Base-by-base conservation (phyloP, 202 grass and related monocot genomes). In the Carex sylvatica region DNA sequence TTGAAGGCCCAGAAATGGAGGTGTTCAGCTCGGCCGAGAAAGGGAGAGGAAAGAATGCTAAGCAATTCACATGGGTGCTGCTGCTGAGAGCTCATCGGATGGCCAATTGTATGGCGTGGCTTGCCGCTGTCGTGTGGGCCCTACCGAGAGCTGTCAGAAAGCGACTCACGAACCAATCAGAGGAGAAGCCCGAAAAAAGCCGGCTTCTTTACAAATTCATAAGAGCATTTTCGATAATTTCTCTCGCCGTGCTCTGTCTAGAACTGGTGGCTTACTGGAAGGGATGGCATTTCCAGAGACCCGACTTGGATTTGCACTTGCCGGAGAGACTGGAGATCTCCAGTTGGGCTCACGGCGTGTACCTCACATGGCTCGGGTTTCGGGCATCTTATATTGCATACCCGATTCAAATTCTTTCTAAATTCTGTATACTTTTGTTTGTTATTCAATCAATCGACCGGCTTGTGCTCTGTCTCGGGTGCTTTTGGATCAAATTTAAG, bases 401-500 rank as follows among this genome's bases (percentile, higher is more conserved):
- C 47, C 78, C 84, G 1, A 90, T 94, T 31, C 87, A 92, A 70
- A 65, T 92, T 74, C 52, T 92, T 70, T 94, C 92, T 0, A 81
- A 85, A 74, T 78, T 80, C 20, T 94, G 92, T 76, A 85, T 92
- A 33, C 35, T 88, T 70, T 85, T 94, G 35, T 94, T 94, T 19
- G 65, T 87, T 61, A 65, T 94, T 77, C 92, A 94, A 11, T 92
- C 92, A 2, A 38, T 88, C 35, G 92, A 94, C 69, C 83, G 89
- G 15, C 72, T 94, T 6, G 9, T 90, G 54, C 62, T 94, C 79
- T 94, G 92, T 75, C 42, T 92, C 7, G 92, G 89, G 1, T 94
- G 89, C 87, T 90, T 92, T 82, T 94, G 92, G 92, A 94, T 94
- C 71, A 92, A 91, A 65, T 67, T 94, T 44, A 94, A 63, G 67